Base-by-base conservation (phyloP, 2,329 filamentous ascomycete genomes). In the Aspergillus spinulosporus region DNA sequence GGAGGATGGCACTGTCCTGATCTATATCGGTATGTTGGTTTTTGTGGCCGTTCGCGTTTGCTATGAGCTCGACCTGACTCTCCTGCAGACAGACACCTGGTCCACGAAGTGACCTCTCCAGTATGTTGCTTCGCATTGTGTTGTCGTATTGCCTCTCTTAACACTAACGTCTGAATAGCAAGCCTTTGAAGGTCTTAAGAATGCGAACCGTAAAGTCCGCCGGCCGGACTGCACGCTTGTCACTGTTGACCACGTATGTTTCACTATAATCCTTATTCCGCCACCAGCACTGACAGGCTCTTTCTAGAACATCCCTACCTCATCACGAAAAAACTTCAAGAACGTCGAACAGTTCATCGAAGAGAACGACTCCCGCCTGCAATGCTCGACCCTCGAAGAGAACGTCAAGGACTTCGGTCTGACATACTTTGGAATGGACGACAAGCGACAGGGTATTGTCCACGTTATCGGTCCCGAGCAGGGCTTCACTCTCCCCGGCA, bases 381-480 rank as follows among this genome's bases (percentile, higher is more conserved):
- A 99, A 83, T 97, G 92, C 76, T 86, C 92, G 69, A 97, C 94
- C 40, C 86, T 99, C 61, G 94, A 99, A 80, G 88, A 97, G 68
- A 99, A 99, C 68, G 93, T 99, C 68, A 94, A 93, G 79, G 90
- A 93, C 63, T 97, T 97, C 72, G 92, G 90, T 69, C 83, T 99
- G 70, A 97, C 92, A 74, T 97, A 97, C 79, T 99, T 99, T 72
- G 94, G 94, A 60, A 87, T 99, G 62, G 90, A 88, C 65, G 93
- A 97, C 78, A 95, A 94, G 83, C 88, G 94, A 63, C 94, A 99
- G 78, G 94, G 94, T 64, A 99, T 99, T 68, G 94, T 97, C 57
- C 94, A 99, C 78, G 90, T 99, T 68, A 97, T 99, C 67, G 94
- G 94, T 36, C 94, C 94, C 40, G 94, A 99, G 81, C 94, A 99